Base-by-base conservation (phyloP, 331 rosid species). In the Rhamnella rubrinervis region DNA sequence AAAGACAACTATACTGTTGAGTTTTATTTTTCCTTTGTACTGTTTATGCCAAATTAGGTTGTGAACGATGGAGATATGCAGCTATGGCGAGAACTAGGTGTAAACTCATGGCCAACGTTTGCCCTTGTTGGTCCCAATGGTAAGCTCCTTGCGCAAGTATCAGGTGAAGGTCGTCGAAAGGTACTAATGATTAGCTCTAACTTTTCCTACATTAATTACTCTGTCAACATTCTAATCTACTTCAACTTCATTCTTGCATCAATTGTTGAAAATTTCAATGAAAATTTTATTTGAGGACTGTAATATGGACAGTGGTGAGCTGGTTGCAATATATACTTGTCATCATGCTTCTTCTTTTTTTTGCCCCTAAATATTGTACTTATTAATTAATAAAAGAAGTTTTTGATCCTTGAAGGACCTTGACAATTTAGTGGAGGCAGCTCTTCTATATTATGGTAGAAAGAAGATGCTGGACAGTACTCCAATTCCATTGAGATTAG, bases 61-160 rank as follows among this genome's bases (percentile, higher is more conserved):
- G 98, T 91, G 75, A 93, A 93, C 76, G 98, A 93, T 71, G 96
- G 95, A 65, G 96, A 93, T 59, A 93, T 93, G 98, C 86, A 74
- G 71, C 84, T 93, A 69, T 93, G 98, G 98, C 79, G 91, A 79
- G 87, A 85, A 41, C 87, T 93, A 71, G 98, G 98, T 44, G 78
- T 93, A 75, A 93, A 71, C 84, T 93, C 97, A 59, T 93, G 98
- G 98, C 97, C 98, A 72, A 93, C 98, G 35, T 90, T 93, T 78
- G 95, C 98, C 72, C 50, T 93, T 64, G 78, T 93, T 68, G 91
- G 91, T 49, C 98, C 98, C 44, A 77, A 76, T 41, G 96, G 98
- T 61, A 91, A 92, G 81, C 91, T 93, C 75, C 87, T 93, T 74
- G 97, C 92, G 46, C 98, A 90, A 70, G 73, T 90, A 76, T 75